Evolutionary conservation across 2,329 filamentous ascomycete genomes (phyloP).

Genomic region (Exophiala aquamarina): DNA sequence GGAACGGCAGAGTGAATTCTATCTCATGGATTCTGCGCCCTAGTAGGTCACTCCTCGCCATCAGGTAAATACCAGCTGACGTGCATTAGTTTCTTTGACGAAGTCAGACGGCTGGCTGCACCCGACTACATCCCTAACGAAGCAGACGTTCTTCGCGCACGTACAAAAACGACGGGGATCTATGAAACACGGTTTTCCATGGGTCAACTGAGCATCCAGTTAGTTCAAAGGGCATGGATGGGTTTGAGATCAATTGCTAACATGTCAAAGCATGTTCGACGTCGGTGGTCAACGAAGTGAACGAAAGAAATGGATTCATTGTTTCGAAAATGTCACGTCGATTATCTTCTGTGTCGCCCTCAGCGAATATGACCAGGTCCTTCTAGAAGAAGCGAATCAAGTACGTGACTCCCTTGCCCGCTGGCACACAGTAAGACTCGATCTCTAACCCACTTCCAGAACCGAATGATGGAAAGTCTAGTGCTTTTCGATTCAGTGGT

Average conservation of each 20-base stretch:
- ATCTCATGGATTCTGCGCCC: slow-evolving; percentile 97
- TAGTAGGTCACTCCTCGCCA: slow-evolving; percentile 64
- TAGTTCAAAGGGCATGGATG: slow-evolving; percentile 42
- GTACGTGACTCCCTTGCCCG: slow-evolving; percentile 52
- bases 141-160: slow-evolving; percentile 88
- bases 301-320: slow-evolving; percentile 99
- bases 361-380: slow-evolving; percentile 96
- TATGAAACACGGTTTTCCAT: slow-evolving; percentile 99
- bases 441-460: slow-evolving; percentile 53
- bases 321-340: slow-evolving; percentile 98
- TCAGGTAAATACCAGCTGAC: slow-evolving; percentile 18
- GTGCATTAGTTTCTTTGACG: slow-evolving; percentile 81
- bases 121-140: slow-evolving; percentile 89
- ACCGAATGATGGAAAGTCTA: slow-evolving; percentile 99
- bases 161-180: slow-evolving; percentile 98
- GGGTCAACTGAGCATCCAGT: slow-evolving; percentile 99
- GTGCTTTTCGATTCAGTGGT: slow-evolving; percentile 97
- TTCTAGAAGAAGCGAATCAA: slow-evolving; percentile 96
- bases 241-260: slow-evolving; percentile 24
- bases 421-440: slow-evolving; percentile 25
- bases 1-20: slow-evolving; percentile 96
- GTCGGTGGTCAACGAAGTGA: slow-evolving; percentile 96
- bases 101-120: slow-evolving; percentile 79
- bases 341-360: slow-evolving; percentile 99
- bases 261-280: slow-evolving; percentile 83